Conservation (phyloP, 2,329 filamentous ascomycete species). For the Colletotrichum cereale region DNA sequence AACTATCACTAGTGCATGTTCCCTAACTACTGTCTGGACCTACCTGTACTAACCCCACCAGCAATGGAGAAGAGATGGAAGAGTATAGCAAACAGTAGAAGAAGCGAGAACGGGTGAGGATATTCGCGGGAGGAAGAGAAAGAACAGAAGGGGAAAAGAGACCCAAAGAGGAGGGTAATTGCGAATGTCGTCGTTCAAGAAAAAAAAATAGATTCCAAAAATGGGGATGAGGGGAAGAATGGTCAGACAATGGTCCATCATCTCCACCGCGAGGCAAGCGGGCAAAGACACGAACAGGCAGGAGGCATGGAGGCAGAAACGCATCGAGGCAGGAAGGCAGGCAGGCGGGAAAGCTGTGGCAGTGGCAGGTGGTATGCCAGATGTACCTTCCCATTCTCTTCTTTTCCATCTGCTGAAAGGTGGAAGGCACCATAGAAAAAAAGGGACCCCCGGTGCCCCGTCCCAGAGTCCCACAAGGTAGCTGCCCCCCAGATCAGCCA, state of each 20-base stretch:
- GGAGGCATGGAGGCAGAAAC: no score
- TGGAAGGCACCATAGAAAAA: slow-evolving; percentile 11
- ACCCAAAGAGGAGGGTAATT: neutral
- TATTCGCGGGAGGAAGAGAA: neutral
- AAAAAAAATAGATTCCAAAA: neutral
- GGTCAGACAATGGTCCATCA: neutral
- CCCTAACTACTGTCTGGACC: neutral
- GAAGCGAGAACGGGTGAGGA: slow-evolving; percentile 5
- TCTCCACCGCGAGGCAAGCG: slow-evolving; percentile 5
- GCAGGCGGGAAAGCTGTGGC: neutral
- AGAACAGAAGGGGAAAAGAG: neutral
- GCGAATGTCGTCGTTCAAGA: neutral
- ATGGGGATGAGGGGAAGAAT: neutral
- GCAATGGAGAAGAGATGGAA: slow-evolving; percentile 1
- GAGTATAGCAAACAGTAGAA: slow-evolving; percentile 23
- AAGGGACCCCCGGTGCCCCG: slow-evolving; percentile 18
- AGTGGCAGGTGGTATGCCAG: neutral
- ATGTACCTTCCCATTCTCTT: slow-evolving; percentile 33
- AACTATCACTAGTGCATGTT: neutral
- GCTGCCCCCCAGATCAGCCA: slow-evolving; percentile 27
- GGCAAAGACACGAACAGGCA: neutral
- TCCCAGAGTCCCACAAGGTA: slow-evolving; percentile 21
- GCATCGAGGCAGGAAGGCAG: no score
- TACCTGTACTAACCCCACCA: neutral
- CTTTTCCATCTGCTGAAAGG: slow-evolving; percentile 27